Percentiles rank a stretch among this genome's conserved stretches.
These are phyloP conservation scores for Jaltomata sinuosa DNA, from an alignment of 257 asterid species.

Conservation along the genomic window DNA sequence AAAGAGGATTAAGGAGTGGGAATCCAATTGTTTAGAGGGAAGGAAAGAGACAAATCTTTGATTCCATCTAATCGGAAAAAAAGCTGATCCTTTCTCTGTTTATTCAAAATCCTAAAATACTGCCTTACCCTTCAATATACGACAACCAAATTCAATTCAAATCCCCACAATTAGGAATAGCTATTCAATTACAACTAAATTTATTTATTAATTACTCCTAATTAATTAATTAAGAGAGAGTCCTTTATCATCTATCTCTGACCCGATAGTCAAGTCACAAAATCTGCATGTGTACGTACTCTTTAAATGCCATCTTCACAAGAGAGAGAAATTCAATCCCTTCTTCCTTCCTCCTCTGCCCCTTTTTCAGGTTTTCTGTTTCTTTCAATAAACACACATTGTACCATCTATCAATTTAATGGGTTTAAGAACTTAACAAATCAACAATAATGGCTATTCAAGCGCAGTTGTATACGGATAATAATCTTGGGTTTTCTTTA, in stretches of 20 bases:
- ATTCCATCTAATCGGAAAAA: neutral
- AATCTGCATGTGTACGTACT: conserved; percentile 52
- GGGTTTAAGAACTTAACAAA: too few species aligned
- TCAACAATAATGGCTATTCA: too few species aligned
- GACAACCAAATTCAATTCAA: neutral
- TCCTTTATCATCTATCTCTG: conserved; percentile 13
- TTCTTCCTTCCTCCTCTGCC: neutral
- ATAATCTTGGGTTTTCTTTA: conserved; percentile 28
- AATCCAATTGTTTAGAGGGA: conserved; percentile 1
- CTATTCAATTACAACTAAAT: neutral
- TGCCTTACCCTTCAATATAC: neutral
- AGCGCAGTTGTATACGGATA: conserved; percentile 46
- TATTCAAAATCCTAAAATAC: neutral
- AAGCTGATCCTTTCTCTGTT: neutral
- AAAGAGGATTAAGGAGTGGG: neutral
- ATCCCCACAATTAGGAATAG: neutral
- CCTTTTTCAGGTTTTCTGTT: conserved; percentile 24
- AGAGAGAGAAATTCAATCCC: conserved; percentile 5
- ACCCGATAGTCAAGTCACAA: conserved; percentile 54
- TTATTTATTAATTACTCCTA: neutral
- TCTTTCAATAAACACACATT: conserved; percentile 14
- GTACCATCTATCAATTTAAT: too few species aligned
- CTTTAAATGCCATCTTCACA: conserved; percentile 15
- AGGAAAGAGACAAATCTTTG: conserved; percentile 1
- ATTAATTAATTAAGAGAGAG: neutral